Evolutionary conservation across 129 eudicot species (phyloP), one percentile per base, ranked within the genome.

Genomic region (Escallonia rubra): DNA sequence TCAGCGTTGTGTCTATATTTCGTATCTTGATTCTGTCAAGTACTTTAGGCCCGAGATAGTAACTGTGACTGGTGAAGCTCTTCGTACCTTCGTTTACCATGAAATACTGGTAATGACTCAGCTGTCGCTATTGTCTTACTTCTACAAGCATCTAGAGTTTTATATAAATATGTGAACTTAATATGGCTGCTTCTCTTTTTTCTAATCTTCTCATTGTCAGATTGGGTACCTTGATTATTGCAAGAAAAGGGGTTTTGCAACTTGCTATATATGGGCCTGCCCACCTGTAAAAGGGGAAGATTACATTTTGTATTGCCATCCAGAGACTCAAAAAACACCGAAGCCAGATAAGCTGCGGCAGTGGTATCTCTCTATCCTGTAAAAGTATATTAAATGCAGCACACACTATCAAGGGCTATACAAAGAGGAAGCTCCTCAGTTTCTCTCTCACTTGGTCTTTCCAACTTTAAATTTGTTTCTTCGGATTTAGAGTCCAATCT

Each of bases 251-350:
- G 98, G 98, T 47, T 91, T 85, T 64, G 78, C 85, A 56, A 81
- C 87, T 61, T 86, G 98, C 81, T 88, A 91, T 75, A 77, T 91
- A 67, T 91, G 98, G 98, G 98, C 95, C 43, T 91, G 96, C 80
- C 98, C 98, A 10, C 96, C 94, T 77, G 23, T 72, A 8, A 91
- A 80, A 80, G 90, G 96, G 10, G 96, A 91, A 57, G 96, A 91
- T 62, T 91, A 91, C 63, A 91, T 91, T 13, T 79, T 91, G 38
- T 75, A 83, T 75, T 83, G 98, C 69, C 98, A 91, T 83, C 98
- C 98, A 15, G 94, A 85, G 74, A 76, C 77, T 51, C 98, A 91
- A 61, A 86, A 81, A 76, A 81, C 79, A 55, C 98, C 98, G 12
- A 81, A 70, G 76, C 74, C 86, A 55, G 86, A 83, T 64, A 88